These are phyloP conservation scores for Phytophthora ramorum DNA, from an alignment of 352 stramenopile species.

Conservation along the genomic window DNA sequence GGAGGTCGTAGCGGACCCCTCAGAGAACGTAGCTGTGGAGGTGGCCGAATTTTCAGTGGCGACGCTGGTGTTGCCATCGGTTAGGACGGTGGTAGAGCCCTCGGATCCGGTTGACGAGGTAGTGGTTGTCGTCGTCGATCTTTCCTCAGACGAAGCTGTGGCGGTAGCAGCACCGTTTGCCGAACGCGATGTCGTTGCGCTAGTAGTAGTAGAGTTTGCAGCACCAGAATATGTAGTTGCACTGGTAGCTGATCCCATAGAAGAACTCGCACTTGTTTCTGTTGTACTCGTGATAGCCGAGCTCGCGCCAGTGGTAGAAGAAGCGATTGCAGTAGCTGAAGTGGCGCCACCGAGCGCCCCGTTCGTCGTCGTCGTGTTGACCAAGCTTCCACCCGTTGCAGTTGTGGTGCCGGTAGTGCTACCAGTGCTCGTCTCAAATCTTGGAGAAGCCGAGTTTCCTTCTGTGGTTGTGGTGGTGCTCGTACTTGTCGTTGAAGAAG, in stretches of 20 bases:
- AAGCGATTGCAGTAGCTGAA: slow-evolving; percentile 4
- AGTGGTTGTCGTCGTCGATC: slow-evolving; percentile 8
- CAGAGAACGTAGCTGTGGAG: slow-evolving; percentile 6
- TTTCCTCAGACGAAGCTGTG: slow-evolving; percentile 6
- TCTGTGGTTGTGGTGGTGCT: background rate
- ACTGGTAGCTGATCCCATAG: background rate
- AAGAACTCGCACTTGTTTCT: slow-evolving; percentile 8
- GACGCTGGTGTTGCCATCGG: slow-evolving; percentile 5
- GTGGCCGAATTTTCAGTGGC: slow-evolving; percentile 7
- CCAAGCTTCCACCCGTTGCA: slow-evolving; percentile 8
- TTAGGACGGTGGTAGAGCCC: background rate
- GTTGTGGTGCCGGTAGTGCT: slow-evolving; percentile 9
- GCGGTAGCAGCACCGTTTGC: background rate
- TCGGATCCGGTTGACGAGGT: slow-evolving; percentile 14
- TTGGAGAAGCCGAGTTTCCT: background rate
- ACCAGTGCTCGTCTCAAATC: background rate
- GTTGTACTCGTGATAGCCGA: slow-evolving; percentile 9
- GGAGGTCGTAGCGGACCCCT: slow-evolving; percentile 12
- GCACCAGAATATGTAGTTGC: background rate
- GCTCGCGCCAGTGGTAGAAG: slow-evolving; percentile 5
- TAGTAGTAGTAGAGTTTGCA: slow-evolving; percentile 1
- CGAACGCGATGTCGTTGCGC: slow-evolving; percentile 11
- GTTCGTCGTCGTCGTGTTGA: slow-evolving; percentile 14
- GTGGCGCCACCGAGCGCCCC: background rate
- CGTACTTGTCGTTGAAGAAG: slow-evolving; percentile 8